Conservation (phyloP, 108 stramenopile species). For the Conticribra weissflogii region DNA sequence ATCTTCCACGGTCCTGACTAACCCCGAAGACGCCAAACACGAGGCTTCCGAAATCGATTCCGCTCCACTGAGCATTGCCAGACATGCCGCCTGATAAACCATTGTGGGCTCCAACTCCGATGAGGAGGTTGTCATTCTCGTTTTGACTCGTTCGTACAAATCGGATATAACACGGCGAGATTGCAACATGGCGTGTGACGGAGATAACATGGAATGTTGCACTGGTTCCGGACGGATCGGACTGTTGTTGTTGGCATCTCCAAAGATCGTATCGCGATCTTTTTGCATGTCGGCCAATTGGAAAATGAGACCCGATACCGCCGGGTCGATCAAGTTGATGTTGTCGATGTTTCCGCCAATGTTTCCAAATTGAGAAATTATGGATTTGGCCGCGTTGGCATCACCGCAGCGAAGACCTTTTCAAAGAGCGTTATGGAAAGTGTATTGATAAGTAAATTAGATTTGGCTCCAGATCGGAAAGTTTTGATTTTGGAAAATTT, state of each 20-base stretch:
- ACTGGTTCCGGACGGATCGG: not conserved
- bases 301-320: slow-evolving; percentile 23
- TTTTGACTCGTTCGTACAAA: slow-evolving; percentile 43
- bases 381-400: slow-evolving; percentile 10
- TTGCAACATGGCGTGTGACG: slow-evolving; percentile 26
- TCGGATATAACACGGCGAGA: slow-evolving; percentile 32
- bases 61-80: slow-evolving; percentile 45
- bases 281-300: slow-evolving; percentile 28
- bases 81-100: slow-evolving; percentile 32
- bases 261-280: slow-evolving; percentile 32
- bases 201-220: slow-evolving; percentile 16
- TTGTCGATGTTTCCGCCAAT: slow-evolving; percentile 5
- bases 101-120: slow-evolving; percentile 2
- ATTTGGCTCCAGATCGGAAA: no score
- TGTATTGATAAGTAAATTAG: no score
- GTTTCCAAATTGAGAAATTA: slow-evolving; percentile 16
- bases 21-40: slow-evolving; percentile 32
- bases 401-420: slow-evolving; percentile 21
- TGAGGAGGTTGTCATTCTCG: not conserved
- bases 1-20: slow-evolving; percentile 76
- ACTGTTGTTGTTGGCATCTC: slow-evolving; percentile 7
- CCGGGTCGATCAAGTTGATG: slow-evolving; percentile 24
- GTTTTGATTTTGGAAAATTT: no score
- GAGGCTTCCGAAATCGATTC: slow-evolving; percentile 46
- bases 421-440: no score